Conservation (phyloP, 805 yeast species). For the Candida sanyiensis region DNA sequence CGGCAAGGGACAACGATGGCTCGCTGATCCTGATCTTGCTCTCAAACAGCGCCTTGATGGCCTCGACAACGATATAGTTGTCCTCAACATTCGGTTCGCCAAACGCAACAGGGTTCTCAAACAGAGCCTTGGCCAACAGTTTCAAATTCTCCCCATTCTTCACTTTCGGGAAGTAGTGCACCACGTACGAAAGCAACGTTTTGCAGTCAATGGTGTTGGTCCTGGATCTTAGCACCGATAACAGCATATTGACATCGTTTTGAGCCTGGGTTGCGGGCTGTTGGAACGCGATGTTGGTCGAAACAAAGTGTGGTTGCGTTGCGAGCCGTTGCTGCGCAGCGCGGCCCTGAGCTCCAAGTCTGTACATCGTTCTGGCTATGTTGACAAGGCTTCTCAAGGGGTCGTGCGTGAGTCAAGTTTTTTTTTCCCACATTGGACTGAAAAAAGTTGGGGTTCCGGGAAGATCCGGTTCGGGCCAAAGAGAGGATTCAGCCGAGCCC, state of each 20-base stretch:
- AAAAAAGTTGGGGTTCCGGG: neutral
- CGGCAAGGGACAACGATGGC: constrained; percentile 37
- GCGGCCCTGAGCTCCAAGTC: constrained; percentile 25
- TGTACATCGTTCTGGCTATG: constrained; percentile 17
- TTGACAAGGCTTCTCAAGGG: neutral
- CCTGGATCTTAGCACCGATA: constrained; percentile 13
- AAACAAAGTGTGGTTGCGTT: constrained; percentile 30
- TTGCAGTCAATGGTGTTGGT: constrained; percentile 5
- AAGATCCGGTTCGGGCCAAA: neutral
- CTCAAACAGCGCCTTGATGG: constrained; percentile 39
- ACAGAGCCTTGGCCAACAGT: constrained; percentile 34
- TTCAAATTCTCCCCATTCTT: constrained; percentile 39
- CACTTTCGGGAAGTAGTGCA: constrained; percentile 40
- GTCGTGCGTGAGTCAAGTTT: neutral
- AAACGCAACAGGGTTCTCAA: constrained; percentile 33
- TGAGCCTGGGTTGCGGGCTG: constrained; percentile 28
- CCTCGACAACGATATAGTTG: constrained; percentile 40
- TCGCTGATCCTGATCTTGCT: constrained; percentile 39
- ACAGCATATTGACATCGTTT: constrained; percentile 26
- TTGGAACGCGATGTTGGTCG: constrained; percentile 24
- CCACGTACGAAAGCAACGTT: constrained; percentile 33
- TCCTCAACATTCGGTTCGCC: constrained; percentile 15
- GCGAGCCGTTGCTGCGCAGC: constrained; percentile 18
- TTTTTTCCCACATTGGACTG: too few species aligned
- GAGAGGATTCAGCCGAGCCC: neutral